These are phyloP conservation scores for Purpureocillium lavendulum DNA, from an alignment of 2,329 filamentous ascomycete genomes.

Conservation along the genomic window DNA sequence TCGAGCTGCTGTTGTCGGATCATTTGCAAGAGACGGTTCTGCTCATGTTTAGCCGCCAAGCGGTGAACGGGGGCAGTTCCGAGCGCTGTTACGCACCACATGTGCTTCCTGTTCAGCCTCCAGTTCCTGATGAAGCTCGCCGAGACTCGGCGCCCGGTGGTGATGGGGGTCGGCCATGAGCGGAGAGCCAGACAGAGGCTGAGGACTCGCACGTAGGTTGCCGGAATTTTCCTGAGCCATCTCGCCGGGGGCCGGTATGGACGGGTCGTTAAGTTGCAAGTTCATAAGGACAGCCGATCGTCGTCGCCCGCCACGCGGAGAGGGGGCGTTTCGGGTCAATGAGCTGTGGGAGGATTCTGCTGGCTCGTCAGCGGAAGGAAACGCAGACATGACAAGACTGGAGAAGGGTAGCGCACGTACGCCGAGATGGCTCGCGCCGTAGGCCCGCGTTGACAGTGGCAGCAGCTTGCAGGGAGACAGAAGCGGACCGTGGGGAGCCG, in stretches of 20 bases:
- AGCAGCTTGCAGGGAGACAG: slow-evolving; percentile 65
- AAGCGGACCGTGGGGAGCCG: slow-evolving; percentile 55
- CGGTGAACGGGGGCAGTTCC: background rate
- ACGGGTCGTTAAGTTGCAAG: slow-evolving; percentile 64
- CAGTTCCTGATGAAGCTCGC: slow-evolving; percentile 70
- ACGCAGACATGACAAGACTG: slow-evolving; percentile 5
- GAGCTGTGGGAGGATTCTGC: slow-evolving; percentile 46
- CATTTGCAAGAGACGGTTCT: slow-evolving; percentile 71
- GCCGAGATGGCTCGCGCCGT: slow-evolving; percentile 52
- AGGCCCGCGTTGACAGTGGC: slow-evolving; percentile 72
- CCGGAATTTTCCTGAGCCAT: slow-evolving; percentile 42
- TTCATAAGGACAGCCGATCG: slow-evolving; percentile 66
- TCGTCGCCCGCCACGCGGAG: slow-evolving; percentile 46
- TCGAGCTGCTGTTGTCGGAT: slow-evolving; percentile 70
- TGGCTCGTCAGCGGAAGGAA: slow-evolving; percentile 6
- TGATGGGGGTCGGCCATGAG: slow-evolving; percentile 49
- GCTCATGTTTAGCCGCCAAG: slow-evolving; percentile 7
- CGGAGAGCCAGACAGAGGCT: slow-evolving; percentile 39
- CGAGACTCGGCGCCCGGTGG: slow-evolving; percentile 60
- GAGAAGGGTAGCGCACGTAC: slow-evolving; percentile 28
- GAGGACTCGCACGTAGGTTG: slow-evolving; percentile 29
- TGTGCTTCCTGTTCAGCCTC: slow-evolving; percentile 74
- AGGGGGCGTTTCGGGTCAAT: slow-evolving; percentile 30
- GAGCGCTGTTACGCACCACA: slow-evolving; percentile 43
- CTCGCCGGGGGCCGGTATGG: slow-evolving; percentile 59